These are phyloP conservation scores for Darksidea phi DNA, from an alignment of 495 filamentous ascomycete species.

Conservation along the genomic window DNA sequence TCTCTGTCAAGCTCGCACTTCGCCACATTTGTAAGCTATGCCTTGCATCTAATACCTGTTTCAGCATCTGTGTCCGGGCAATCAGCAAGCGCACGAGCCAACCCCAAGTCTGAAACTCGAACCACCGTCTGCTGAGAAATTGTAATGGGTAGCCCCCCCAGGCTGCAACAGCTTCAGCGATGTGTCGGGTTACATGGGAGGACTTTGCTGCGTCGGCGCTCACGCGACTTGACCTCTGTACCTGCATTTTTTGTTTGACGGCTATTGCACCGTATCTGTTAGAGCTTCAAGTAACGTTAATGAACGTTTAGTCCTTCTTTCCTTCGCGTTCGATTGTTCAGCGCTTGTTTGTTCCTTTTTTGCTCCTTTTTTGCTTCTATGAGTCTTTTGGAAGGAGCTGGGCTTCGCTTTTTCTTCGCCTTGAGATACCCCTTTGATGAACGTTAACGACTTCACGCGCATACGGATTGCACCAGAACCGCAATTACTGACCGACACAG, in stretches of 20 bases:
- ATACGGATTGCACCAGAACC: neutral
- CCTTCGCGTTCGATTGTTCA: neutral
- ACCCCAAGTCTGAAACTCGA: constrained; percentile 28
- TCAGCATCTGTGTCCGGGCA: neutral
- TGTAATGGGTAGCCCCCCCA: neutral
- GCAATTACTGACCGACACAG: neutral
- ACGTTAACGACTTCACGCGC: neutral
- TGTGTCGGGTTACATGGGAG: constrained; percentile 16
- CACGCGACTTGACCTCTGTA: constrained; percentile 10
- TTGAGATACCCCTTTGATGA: neutral
- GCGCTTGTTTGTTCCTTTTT: neutral
- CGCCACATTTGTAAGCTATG: neutral
- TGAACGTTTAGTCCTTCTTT: neutral
- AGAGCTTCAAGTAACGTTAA: neutral
- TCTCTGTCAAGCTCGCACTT: neutral
- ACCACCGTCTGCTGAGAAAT: constrained; percentile 18
- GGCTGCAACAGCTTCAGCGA: constrained; percentile 16
- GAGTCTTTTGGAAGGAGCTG: neutral
- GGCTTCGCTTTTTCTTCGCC: constrained; percentile 2
- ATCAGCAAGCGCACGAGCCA: constrained; percentile 12
- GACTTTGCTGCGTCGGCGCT: constrained; percentile 7
- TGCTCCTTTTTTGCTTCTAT: neutral
- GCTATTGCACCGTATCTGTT: neutral
- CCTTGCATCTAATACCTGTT: neutral
- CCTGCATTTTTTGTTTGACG: too few species aligned